Percentiles rank a stretch among this genome's conserved stretches.
These are phyloP conservation scores for Ganoderma leucocontextum DNA, from an alignment of 1,284 basidiomycete species.

Conservation along the genomic window DNA sequence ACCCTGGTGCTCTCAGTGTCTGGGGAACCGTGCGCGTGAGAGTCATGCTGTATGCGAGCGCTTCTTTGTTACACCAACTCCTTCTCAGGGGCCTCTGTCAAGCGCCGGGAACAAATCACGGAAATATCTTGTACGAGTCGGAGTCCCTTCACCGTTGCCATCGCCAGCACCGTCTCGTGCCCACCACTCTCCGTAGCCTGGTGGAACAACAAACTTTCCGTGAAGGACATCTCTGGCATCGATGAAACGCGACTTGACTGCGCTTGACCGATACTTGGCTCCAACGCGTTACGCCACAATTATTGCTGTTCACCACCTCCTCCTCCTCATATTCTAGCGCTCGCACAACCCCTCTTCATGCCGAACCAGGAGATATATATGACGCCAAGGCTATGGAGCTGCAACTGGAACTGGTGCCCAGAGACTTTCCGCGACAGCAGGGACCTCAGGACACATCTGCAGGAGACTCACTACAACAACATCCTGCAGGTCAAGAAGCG, in stretches of 20 bases:
- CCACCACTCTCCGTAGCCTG: not conserved
- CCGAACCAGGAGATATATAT: not conserved
- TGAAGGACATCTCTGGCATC: not conserved
- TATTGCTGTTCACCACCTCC: not conserved
- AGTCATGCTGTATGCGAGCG: not conserved
- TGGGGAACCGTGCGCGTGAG: no score
- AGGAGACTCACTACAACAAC: slow-evolving; percentile 26
- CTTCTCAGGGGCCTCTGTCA: not conserved
- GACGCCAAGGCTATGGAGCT: slow-evolving; percentile 20
- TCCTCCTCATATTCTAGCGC: not conserved
- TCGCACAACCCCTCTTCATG: slow-evolving; percentile 13
- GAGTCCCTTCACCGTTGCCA: not conserved
- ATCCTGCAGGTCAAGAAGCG: slow-evolving; percentile 28
- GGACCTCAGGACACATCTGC: slow-evolving; percentile 28
- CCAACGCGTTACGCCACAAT: not conserved
- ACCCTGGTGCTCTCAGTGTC: no score
- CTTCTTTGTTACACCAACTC: not conserved
- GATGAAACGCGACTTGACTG: not conserved
- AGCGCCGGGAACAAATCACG: not conserved
- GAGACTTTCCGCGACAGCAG: slow-evolving; percentile 18
- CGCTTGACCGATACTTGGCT: not conserved
- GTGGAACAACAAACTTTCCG: not conserved
- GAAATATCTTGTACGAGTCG: not conserved
- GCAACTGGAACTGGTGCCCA: slow-evolving; percentile 35
- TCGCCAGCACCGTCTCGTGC: not conserved